Percentiles rank a stretch among this genome's conserved stretches.
Evolutionary conservation across 176 grass and related monocot genomes (phyloP).

Genomic region (Musa itinerans): DNA sequence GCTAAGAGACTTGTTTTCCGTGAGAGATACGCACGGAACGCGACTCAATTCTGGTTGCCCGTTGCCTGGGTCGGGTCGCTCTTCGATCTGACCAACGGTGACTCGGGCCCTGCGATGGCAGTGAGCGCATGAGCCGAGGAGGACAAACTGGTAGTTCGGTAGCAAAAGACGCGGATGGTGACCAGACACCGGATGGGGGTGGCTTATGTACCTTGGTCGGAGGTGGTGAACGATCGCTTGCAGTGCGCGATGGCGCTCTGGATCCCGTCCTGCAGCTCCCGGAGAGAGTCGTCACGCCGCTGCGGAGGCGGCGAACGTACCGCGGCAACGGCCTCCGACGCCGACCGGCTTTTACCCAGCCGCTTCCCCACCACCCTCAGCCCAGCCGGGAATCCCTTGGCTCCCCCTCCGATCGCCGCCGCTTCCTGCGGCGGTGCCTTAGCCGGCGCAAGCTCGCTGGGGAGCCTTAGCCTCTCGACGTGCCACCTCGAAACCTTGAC

Average conservation of each 20-base stretch:
- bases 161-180: not conserved
- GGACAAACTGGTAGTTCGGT: not conserved
- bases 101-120: constrained; percentile 29
- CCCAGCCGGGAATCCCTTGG: not conserved
- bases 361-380: constrained; percentile 19
- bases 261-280: constrained; percentile 80
- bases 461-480: not conserved
- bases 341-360: constrained; percentile 52
- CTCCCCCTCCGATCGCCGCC: not conserved
- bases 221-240: constrained; percentile 63
- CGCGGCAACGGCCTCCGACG: constrained; percentile 12
- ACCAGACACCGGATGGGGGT: no score
- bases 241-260: constrained; percentile 94
- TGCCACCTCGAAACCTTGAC: constrained; percentile 5
- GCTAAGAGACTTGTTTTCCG: not conserved
- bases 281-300: constrained; percentile 62
- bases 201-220: not conserved
- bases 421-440: not conserved
- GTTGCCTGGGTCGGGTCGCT: constrained; percentile 38
- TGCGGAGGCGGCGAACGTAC: constrained; percentile 11
- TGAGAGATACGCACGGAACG: not conserved
- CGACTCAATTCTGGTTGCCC: constrained; percentile 10
- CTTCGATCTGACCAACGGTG: constrained; percentile 37
- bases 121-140: not conserved
- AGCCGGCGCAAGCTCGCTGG: constrained; percentile 6